Base-by-base conservation (phyloP, 2,329 filamentous ascomycete genomes). In the Mycosphaerella sp. region DNA sequence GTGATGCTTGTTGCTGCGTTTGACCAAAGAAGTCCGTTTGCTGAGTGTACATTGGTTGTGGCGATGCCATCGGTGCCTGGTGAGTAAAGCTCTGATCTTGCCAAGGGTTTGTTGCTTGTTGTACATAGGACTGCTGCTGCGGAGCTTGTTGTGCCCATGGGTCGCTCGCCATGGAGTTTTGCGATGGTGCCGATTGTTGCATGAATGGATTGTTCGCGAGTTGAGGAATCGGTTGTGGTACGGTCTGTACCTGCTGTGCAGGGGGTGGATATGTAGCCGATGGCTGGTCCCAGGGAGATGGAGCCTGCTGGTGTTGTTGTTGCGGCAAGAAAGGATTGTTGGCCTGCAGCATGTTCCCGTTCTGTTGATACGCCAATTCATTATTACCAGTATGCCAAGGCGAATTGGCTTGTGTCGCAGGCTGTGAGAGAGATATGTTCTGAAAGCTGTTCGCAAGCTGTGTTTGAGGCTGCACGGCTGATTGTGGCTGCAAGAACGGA, bases 341-440 rank as follows among this genome's bases (percentile, higher is more conserved):
- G 0, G 54, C 51, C 39, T 63, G 55, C 36, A 57, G 57, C 21
- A 56, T 49, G 3, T 50, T 41, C 34, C 58, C 57, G 50, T 50
- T 57, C 47, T 65, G 64, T 28, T 56, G 59, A 18, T 56, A 59
- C 12, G 49, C 49, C 28, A 25, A 1, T 25, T 62, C 62, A 47
- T 57, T 54, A 30, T 43, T 57, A 2, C 40, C 46, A 6, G 47
- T 43, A 17, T 43, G 41, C 47, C 47, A 50, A 14, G 47, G 47
- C 8, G 45, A 48, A 9, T 18, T 48, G 14, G 18, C 32, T 27
- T 46, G 52, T 16, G 41, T 40, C 12, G 35, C 55, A 6, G 59
- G 50, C 16, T 59, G 56, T 6, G 66, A 81, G 2, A 95, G 72
- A 34, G 87, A 82, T 69, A 95, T 77, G 56, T 80, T 82, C 64